Conservation (phyloP, 345 rosid species). For the Salix suchowensis region DNA sequence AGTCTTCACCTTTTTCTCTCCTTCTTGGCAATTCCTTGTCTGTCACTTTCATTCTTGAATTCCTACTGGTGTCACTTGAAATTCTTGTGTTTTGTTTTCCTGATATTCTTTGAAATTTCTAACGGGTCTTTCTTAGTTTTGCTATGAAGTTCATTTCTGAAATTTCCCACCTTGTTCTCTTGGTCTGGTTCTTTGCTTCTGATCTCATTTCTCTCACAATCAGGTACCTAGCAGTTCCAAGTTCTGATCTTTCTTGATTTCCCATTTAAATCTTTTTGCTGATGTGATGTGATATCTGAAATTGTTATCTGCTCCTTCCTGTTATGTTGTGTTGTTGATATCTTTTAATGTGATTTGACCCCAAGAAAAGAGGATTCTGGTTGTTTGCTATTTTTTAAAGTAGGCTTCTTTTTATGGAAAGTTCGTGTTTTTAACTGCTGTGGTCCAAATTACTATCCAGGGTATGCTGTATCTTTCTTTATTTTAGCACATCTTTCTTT, state of each 20-base stretch:
- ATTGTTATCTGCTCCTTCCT: neutral
- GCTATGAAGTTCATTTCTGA: no score
- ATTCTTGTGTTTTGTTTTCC: neutral
- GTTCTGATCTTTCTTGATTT: neutral
- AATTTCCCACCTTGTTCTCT: neutral
- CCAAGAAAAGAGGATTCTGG: neutral
- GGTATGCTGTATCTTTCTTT: neutral
- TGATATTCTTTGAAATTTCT: neutral
- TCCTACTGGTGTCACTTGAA: neutral
- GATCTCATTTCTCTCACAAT: neutral
- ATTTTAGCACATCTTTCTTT: neutral
- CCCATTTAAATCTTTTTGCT: neutral
- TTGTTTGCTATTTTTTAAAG: neutral
- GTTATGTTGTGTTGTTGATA: neutral
- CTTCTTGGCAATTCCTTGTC: neutral
- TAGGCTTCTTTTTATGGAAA: neutral
- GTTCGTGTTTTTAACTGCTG: neutral
- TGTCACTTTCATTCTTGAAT: neutral
- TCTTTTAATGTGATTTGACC: neutral
- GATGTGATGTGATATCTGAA: neutral
- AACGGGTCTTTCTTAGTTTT: constrained; percentile 6
- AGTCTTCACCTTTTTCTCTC: no score
- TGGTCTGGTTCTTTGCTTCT: neutral
- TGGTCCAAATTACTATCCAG: neutral
- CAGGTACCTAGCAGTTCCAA: neutral